phyloP scores from a whole-genome alignment of 1,284 basidiomycete genomes.

The Meira nashicola region DNA sequence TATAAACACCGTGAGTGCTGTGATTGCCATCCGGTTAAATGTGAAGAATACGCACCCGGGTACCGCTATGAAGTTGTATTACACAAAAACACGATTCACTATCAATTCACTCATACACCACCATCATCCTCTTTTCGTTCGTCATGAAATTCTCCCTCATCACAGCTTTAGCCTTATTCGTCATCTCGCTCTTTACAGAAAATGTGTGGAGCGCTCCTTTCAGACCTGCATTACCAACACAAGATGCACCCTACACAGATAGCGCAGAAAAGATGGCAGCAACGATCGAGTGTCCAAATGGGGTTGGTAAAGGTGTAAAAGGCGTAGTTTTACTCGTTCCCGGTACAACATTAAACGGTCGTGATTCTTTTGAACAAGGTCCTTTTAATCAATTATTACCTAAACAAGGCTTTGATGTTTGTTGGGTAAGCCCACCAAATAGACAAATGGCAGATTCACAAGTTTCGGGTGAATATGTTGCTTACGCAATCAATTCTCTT shows the following conservation, averaged over 20 bases:
- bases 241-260: slow-evolving; percentile 13
- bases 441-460: slow-evolving; percentile 6
- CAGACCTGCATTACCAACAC: slow-evolving; percentile 9
- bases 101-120: too few species aligned
- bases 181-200: too few species aligned
- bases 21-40: too few species aligned
- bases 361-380: slow-evolving; percentile 1
- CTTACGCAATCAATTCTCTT: slow-evolving; percentile 10
- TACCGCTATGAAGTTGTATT: too few species aligned
- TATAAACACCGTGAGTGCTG: too few species aligned
- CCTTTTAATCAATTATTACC: slow-evolving; percentile 13
- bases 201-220: too few species aligned
- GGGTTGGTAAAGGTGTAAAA: neutral
- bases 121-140: too few species aligned
- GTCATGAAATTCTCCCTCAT: too few species aligned
- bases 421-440: slow-evolving; percentile 13
- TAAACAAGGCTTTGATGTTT: slow-evolving; percentile 11
- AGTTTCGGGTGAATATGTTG: slow-evolving; percentile 12
- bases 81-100: too few species aligned
- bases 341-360: slow-evolving; percentile 9
- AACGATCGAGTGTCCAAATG: slow-evolving; percentile 12
- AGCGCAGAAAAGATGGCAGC: slow-evolving; percentile 8
- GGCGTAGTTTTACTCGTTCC: slow-evolving; percentile 13
- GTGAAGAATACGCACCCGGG: too few species aligned
- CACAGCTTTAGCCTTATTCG: too few species aligned